Percentiles rank a stretch among this genome's conserved stretches.
These are phyloP conservation scores for Rutidosis leptorrhynchoides DNA, from an alignment of 129 eudicot genomes.

Conservation along the genomic window DNA sequence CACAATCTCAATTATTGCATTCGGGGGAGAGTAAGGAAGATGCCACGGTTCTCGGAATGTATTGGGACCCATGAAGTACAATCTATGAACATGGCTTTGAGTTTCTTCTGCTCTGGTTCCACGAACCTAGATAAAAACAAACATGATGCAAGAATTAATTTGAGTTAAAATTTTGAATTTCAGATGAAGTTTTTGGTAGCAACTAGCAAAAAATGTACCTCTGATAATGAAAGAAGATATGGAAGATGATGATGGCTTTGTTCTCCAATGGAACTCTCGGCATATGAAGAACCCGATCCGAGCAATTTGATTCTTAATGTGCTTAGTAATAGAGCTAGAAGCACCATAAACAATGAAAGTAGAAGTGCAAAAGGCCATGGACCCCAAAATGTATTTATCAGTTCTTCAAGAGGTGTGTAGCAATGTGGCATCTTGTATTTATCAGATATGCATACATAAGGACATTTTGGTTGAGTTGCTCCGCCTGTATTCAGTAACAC, in stretches of 20 bases:
- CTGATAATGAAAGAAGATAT: constrained; percentile 85
- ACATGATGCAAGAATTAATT: no score
- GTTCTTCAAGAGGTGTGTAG: constrained; percentile 83
- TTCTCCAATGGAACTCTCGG: constrained; percentile 41
- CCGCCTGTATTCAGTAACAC: constrained; percentile 46
- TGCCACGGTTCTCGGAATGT: constrained; percentile 95
- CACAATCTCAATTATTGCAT: constrained; percentile 76
- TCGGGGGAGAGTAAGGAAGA: constrained; percentile 90
- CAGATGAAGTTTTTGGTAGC: no score
- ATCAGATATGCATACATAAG: constrained; percentile 72
- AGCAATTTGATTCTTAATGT: constrained; percentile 59
- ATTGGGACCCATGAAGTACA: constrained; percentile 95
- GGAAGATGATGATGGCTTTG: constrained; percentile 63
- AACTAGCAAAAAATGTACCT: constrained; percentile 40
- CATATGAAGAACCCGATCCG: constrained; percentile 49
- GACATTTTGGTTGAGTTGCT: constrained; percentile 54
- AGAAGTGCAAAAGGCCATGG: constrained; percentile 76
- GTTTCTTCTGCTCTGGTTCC: constrained; percentile 84
- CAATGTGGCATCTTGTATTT: constrained; percentile 81
- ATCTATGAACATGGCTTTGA: constrained; percentile 76
- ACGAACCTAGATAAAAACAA: constrained; percentile 43
- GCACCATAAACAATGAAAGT: constrained; percentile 46
- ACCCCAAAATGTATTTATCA: constrained; percentile 80
- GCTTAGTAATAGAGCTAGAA: constrained; percentile 56
- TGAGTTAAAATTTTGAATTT: no score